Conservation (phyloP, 805 yeast species). For the Pichia cephalocereana region DNA sequence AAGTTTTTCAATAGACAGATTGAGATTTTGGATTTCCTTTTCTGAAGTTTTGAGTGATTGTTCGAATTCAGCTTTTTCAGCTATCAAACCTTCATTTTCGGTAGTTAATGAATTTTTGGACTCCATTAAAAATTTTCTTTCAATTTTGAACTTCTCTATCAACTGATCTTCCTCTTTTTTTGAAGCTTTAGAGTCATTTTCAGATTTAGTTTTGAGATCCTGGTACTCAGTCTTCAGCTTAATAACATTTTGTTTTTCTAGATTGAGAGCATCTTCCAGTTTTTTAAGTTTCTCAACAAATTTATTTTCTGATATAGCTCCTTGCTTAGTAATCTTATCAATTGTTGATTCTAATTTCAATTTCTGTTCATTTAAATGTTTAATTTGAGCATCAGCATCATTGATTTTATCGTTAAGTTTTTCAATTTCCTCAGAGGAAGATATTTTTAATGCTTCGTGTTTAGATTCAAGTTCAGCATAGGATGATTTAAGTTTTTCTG, state of each 20-base stretch:
- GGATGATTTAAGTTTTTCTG: not conserved
- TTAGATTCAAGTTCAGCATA: slow-evolving; percentile 1
- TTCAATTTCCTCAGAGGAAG: slow-evolving; percentile 1
- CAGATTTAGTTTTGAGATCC: too few species aligned
- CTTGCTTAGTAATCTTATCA: not conserved
- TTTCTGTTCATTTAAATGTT: not conserved
- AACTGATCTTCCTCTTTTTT: too few species aligned
- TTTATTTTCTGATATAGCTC: not conserved
- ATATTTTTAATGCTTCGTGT: not conserved
- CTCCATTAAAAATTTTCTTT: too few species aligned
- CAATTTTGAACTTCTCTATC: too few species aligned
- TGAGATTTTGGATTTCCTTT: not conserved
- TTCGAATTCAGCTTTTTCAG: too few species aligned
- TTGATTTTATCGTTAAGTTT: not conserved
- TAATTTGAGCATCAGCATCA: not conserved
- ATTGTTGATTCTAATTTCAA: not conserved
- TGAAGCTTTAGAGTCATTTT: too few species aligned
- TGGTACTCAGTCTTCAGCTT: too few species aligned
- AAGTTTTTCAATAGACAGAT: not conserved
- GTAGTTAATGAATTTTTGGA: too few species aligned
- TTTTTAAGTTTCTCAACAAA: not conserved
- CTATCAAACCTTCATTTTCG: too few species aligned
- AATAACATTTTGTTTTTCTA: too few species aligned
- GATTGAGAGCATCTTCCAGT: not conserved
- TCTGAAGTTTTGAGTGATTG: too few species aligned